phyloP scores from a whole-genome alignment of 1,139 yeast species.

The Magnusiomyces sp. region DNA sequence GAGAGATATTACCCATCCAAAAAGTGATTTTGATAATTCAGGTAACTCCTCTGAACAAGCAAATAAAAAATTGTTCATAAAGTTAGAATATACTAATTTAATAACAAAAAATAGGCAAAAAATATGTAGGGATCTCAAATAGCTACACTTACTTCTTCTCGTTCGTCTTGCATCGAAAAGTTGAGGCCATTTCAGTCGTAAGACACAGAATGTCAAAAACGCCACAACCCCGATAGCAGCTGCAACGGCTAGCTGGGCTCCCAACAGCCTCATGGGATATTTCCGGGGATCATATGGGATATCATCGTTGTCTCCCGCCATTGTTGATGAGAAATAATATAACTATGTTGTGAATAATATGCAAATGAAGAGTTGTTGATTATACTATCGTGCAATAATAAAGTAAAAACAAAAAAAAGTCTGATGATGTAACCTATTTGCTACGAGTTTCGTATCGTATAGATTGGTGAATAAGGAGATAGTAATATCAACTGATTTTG shows the following conservation, averaged over 20 bases:
- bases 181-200: conserved; percentile 60
- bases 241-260: conserved; percentile 42
- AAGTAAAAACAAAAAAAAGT: no score
- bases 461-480: no score
- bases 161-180: conserved; percentile 52
- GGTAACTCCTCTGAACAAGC: conserved; percentile 32
- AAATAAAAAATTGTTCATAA: conserved; percentile 42
- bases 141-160: conserved; percentile 22
- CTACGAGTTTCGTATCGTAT: no score
- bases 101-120: conserved; percentile 35
- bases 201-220: conserved; percentile 51
- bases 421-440: no score
- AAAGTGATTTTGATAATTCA: conserved; percentile 41
- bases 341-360: not conserved
- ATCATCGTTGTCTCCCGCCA: conserved; percentile 11
- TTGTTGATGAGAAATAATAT: not conserved
- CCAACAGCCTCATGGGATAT: conserved; percentile 19
- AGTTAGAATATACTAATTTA: conserved; percentile 34
- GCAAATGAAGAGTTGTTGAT: not conserved
- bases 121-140: no score
- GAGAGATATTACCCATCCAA: conserved; percentile 73
- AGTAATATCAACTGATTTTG: no score
- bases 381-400: no score
- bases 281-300: conserved; percentile 14
- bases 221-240: conserved; percentile 55